Evolutionary conservation across 2,329 filamentous ascomycete species (phyloP).

Genomic region (Fusarium sp.): DNA sequence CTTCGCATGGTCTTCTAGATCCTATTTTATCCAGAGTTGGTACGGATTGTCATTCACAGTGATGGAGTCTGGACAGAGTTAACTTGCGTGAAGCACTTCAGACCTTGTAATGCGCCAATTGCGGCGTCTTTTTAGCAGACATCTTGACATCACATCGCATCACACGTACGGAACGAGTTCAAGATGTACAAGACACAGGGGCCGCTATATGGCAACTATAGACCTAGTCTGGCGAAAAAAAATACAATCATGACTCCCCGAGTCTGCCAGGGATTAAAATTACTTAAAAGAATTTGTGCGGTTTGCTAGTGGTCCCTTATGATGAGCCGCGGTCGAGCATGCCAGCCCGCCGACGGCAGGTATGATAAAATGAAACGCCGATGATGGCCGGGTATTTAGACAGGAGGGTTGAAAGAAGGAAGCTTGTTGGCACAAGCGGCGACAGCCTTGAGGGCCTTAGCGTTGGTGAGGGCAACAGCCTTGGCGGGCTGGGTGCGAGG

Average conservation of each 20-base stretch:
- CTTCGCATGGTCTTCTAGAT: background rate
- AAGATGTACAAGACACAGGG: slow-evolving; percentile 13
- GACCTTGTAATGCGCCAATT: background rate
- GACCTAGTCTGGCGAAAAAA: slow-evolving; percentile 36
- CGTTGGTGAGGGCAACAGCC: slow-evolving; percentile 26
- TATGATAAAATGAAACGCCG: slow-evolving; percentile 17
- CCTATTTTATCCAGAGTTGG: background rate
- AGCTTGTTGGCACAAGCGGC: slow-evolving; percentile 30
- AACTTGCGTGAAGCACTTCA: background rate
- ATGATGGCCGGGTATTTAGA: slow-evolving; percentile 15
- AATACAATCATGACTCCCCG: slow-evolving; percentile 31
- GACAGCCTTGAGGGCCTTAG: slow-evolving; percentile 29
- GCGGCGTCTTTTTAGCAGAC: background rate
- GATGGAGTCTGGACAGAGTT: background rate
- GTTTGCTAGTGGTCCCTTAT: slow-evolving; percentile 34
- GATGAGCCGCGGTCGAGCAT: background rate
- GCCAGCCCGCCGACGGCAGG: background rate
- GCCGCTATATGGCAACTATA: slow-evolving; percentile 35
- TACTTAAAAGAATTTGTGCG: slow-evolving; percentile 36
- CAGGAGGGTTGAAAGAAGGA: slow-evolving; percentile 27
- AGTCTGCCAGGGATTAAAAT: slow-evolving; percentile 37
- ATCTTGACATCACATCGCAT: background rate
- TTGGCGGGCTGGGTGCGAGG: slow-evolving; percentile 26
- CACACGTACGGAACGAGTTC: background rate
- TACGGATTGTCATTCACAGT: background rate